Conservation (phyloP, 163 green algal genomes). For the Chlamydomonas reinhardtii region DNA sequence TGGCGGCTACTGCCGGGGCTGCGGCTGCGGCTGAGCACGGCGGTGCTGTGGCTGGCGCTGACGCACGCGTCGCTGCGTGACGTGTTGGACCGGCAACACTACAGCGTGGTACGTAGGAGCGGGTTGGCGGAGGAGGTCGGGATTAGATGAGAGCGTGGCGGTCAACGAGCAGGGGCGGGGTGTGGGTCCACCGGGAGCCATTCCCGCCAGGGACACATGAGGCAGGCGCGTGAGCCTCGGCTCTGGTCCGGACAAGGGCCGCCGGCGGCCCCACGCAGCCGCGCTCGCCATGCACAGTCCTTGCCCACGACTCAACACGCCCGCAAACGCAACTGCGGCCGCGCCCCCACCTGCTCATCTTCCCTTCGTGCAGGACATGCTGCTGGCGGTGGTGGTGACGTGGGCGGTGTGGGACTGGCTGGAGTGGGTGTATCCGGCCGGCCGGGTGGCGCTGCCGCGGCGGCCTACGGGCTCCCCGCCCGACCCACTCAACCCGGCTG, state of each 20-base stretch:
- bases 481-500: constrained; percentile 60
- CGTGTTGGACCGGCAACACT: constrained; percentile 73
- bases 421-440: constrained; percentile 66
- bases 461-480: constrained; percentile 36
- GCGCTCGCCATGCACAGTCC: too few relatives aligned
- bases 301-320: too few relatives aligned
- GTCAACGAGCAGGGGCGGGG: neutral
- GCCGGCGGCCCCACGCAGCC: too few relatives aligned
- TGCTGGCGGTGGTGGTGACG: constrained; percentile 81
- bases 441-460: constrained; percentile 14
- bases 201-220: too few relatives aligned
- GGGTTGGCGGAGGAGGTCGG: neutral
- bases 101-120: constrained; percentile 46
- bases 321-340: neutral
- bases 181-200: too few relatives aligned
- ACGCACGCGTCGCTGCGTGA: constrained; percentile 60
- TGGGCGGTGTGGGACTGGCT: constrained; percentile 77
- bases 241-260: too few relatives aligned
- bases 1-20: too few relatives aligned
- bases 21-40: neutral
- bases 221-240: too few relatives aligned
- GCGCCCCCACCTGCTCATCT: too few relatives aligned
- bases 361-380: constrained; percentile 70
- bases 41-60: constrained; percentile 65
- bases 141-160: too few relatives aligned